Percentiles rank a stretch among this genome's conserved stretches.
Conservation (phyloP, 164 flowering plant species). For the Hamamelis virginiana region DNA sequence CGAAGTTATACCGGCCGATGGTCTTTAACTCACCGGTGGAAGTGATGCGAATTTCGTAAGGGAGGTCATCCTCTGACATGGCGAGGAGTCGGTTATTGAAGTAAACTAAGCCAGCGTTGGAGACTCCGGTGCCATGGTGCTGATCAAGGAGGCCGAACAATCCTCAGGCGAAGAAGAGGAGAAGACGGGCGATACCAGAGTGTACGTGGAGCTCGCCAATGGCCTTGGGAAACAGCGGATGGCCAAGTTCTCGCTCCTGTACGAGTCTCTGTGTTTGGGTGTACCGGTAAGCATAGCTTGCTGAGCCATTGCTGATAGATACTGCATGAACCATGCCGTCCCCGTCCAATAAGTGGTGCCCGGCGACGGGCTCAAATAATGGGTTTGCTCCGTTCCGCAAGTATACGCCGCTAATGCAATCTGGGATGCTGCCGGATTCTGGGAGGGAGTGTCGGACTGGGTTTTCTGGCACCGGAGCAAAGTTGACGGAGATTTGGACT, state of each 20-base stretch:
- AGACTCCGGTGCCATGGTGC: slow-evolving; percentile 32
- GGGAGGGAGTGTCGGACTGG: slow-evolving; percentile 27
- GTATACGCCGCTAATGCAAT: slow-evolving; percentile 32
- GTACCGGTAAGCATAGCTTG: slow-evolving; percentile 37
- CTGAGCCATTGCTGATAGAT: slow-evolving; percentile 15
- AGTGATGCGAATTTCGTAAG: slow-evolving; percentile 30
- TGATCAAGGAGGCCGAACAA: slow-evolving; percentile 30
- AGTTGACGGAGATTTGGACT: slow-evolving; percentile 47
- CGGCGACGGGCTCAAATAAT: slow-evolving; percentile 30
- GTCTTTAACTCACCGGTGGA: slow-evolving; percentile 31
- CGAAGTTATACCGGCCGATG: slow-evolving; percentile 28
- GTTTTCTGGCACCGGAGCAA: slow-evolving; percentile 50
- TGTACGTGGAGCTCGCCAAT: slow-evolving; percentile 44
- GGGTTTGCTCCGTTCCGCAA: slow-evolving; percentile 43
- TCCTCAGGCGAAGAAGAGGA: slow-evolving; percentile 31
- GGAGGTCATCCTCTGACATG: slow-evolving; percentile 43
- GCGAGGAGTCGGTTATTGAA: slow-evolving; percentile 35
- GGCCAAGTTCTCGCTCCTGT: slow-evolving; percentile 28
- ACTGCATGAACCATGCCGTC: slow-evolving; percentile 46
- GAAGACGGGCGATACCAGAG: slow-evolving; percentile 32
- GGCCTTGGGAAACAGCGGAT: slow-evolving; percentile 39
- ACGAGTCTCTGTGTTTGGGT: slow-evolving; percentile 31
- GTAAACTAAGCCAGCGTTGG: slow-evolving; percentile 41
- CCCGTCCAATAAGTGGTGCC: slow-evolving; percentile 43
- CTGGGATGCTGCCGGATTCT: slow-evolving; percentile 31